phyloP scores from a whole-genome alignment of 495 filamentous ascomycete species.

The Aspergillus homomorphus region DNA sequence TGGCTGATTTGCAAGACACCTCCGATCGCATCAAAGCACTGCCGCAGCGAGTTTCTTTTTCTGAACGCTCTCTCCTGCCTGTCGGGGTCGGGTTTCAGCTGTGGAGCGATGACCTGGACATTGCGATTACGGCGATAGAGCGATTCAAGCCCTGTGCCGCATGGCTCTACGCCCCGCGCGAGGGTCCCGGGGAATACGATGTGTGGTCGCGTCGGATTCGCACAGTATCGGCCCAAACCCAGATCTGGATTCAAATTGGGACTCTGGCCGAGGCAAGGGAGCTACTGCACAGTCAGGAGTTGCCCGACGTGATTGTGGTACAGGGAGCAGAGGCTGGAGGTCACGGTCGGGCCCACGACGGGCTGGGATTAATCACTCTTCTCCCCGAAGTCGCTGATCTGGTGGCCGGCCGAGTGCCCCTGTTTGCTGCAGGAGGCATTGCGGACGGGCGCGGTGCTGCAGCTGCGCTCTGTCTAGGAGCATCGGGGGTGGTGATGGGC shows the following conservation, averaged over 20 bases:
- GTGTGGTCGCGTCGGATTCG: constrained; percentile 54
- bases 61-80: constrained; percentile 39
- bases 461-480: constrained; percentile 64
- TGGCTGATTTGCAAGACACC: constrained; percentile 35
- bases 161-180: constrained; percentile 66
- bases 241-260: constrained; percentile 64
- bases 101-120: constrained; percentile 50
- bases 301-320: constrained; percentile 66
- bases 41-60: constrained; percentile 12
- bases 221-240: constrained; percentile 36
- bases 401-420: constrained; percentile 41
- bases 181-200: constrained; percentile 45
- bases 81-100: constrained; percentile 62
- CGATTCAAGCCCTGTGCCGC: constrained; percentile 57
- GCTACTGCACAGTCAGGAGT: constrained; percentile 29
- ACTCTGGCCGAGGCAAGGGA: constrained; percentile 51
- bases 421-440: constrained; percentile 74
- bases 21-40: constrained; percentile 20
- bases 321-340: constrained; percentile 75
- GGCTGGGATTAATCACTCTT: constrained; percentile 55
- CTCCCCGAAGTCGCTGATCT: constrained; percentile 63
- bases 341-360: constrained; percentile 58
- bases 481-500: constrained; percentile 64
- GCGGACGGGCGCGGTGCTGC: constrained; percentile 62
- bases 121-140: constrained; percentile 40